These are phyloP conservation scores for Ustilago shanxiensis DNA, from an alignment of 1,284 basidiomycete genomes.

Conservation along the genomic window DNA sequence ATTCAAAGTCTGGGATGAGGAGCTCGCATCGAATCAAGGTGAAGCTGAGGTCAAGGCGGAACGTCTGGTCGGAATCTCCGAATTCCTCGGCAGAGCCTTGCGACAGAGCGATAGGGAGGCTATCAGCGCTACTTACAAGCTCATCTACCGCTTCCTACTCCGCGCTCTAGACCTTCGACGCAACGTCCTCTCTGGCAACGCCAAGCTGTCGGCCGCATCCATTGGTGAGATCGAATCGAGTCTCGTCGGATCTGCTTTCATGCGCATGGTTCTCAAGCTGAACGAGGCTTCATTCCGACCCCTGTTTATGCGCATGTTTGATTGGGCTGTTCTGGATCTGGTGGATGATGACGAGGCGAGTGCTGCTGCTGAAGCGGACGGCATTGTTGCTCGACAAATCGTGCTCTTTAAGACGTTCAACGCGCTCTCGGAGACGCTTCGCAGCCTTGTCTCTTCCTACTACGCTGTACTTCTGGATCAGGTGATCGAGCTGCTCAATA, in stretches of 20 bases:
- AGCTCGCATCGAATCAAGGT: conserved; percentile 12
- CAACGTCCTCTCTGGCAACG: conserved; percentile 52
- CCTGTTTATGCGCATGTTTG: conserved; percentile 88
- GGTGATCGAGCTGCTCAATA: conserved; percentile 77
- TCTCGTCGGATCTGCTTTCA: conserved; percentile 78
- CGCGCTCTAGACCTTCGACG: conserved; percentile 80
- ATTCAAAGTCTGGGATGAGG: conserved; percentile 56
- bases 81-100: conserved; percentile 59
- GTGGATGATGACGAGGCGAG: conserved; percentile 70
- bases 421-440: conserved; percentile 56
- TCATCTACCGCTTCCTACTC: conserved; percentile 84
- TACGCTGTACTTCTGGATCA: conserved; percentile 76
- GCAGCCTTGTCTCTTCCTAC: conserved; percentile 61
- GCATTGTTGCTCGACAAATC: conserved; percentile 59
- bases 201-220: conserved; percentile 58
- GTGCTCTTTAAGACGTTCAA: conserved; percentile 64
- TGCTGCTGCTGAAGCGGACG: conserved; percentile 23
- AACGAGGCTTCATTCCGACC: conserved; percentile 94
- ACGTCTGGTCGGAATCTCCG: conserved; percentile 49
- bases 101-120: conserved; percentile 55
- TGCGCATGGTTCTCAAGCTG: conserved; percentile 89
- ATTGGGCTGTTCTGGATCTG: conserved; percentile 86
- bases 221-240: conserved; percentile 72
- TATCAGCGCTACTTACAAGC: conserved; percentile 79
- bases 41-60: conserved; percentile 20